Percentiles rank a stretch among this genome's conserved stretches.
Evolutionary conservation across 1,284 basidiomycete genomes (phyloP).

Genomic region (Apiotrichum laibachii): DNA sequence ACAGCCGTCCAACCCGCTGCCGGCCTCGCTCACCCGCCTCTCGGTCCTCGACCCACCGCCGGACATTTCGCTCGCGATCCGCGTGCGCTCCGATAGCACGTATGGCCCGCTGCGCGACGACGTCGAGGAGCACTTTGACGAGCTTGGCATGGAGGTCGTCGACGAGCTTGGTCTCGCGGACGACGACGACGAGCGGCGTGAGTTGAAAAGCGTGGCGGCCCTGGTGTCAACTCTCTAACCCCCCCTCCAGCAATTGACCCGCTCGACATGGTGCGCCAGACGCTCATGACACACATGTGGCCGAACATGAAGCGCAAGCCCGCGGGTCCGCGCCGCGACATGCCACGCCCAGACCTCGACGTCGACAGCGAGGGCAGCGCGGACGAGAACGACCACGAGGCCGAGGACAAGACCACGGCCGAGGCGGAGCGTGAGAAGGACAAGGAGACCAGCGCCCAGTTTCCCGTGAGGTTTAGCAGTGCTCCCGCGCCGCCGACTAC

Average conservation of each 20-base stretch:
- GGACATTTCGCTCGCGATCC: slow-evolving; percentile 41
- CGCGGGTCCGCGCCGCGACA: background rate
- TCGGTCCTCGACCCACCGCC: slow-evolving; percentile 32
- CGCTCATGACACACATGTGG: slow-evolving; percentile 49
- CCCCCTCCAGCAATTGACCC: slow-evolving; percentile 33
- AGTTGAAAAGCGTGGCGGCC: too few species aligned
- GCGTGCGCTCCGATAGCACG: slow-evolving; percentile 4
- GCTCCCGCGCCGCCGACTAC: background rate
- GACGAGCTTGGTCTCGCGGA: slow-evolving; percentile 34
- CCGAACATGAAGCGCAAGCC: slow-evolving; percentile 36
- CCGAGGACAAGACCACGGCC: slow-evolving; percentile 13
- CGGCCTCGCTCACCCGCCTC: slow-evolving; percentile 27
- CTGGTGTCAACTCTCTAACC: background rate
- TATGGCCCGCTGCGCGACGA: slow-evolving; percentile 6
- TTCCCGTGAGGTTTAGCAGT: slow-evolving; percentile 17
- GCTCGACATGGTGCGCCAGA: slow-evolving; percentile 39
- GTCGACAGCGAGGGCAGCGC: background rate
- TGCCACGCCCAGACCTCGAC: slow-evolving; percentile 12
- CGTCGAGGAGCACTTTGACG: slow-evolving; percentile 34
- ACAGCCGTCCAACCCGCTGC: slow-evolving; percentile 27
- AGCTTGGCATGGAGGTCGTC: slow-evolving; percentile 44
- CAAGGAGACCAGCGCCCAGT: background rate
- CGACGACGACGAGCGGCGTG: slow-evolving; percentile 47
- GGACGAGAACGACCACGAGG: background rate
- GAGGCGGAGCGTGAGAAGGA: too few species aligned